Evolutionary conservation across 495 filamentous ascomycete genomes (phyloP).

Genomic region (Hypoxylon fragiforme): DNA sequence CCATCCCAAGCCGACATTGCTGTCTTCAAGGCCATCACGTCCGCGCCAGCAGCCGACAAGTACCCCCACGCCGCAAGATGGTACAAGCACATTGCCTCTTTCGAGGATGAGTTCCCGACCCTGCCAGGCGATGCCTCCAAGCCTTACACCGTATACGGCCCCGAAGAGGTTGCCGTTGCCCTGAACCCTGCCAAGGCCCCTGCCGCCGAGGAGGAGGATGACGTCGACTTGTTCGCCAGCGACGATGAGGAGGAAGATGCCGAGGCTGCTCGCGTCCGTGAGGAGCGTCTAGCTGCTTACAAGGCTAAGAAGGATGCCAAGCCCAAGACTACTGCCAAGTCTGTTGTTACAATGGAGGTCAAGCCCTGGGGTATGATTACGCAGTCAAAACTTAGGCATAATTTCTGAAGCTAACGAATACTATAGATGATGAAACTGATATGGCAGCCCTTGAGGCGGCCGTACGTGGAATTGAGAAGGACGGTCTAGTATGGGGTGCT

Average conservation of each 20-base stretch:
- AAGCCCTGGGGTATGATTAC: constrained; percentile 93
- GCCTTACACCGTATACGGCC: constrained; percentile 87
- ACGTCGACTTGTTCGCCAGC: constrained; percentile 85
- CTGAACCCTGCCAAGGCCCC: constrained; percentile 87
- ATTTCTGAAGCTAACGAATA: constrained; percentile 26
- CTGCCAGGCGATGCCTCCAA: constrained; percentile 90
- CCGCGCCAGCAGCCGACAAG: constrained; percentile 74
- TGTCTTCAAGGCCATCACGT: constrained; percentile 84
- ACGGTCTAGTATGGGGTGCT: constrained; percentile 94
- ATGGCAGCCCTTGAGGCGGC: constrained; percentile 78
- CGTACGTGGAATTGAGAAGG: constrained; percentile 85
- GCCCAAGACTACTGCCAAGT: constrained; percentile 90
- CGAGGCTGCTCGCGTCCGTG: constrained; percentile 77
- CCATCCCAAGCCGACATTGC: constrained; percentile 96
- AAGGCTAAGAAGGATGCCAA: constrained; percentile 95
- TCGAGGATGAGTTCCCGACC: constrained; percentile 85
- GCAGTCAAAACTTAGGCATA: background rate
- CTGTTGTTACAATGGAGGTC: constrained; percentile 90
- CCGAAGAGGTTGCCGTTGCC: constrained; percentile 73
- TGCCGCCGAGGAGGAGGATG: constrained; percentile 77
- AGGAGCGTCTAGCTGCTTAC: constrained; percentile 89
- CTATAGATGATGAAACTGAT: constrained; percentile 84
- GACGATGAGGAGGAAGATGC: constrained; percentile 93
- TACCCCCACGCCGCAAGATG: constrained; percentile 94
- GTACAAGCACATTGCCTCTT: constrained; percentile 97